phyloP scores from a whole-genome alignment of 1,284 basidiomycete genomes.

The Uromyces viciae-fabae region DNA sequence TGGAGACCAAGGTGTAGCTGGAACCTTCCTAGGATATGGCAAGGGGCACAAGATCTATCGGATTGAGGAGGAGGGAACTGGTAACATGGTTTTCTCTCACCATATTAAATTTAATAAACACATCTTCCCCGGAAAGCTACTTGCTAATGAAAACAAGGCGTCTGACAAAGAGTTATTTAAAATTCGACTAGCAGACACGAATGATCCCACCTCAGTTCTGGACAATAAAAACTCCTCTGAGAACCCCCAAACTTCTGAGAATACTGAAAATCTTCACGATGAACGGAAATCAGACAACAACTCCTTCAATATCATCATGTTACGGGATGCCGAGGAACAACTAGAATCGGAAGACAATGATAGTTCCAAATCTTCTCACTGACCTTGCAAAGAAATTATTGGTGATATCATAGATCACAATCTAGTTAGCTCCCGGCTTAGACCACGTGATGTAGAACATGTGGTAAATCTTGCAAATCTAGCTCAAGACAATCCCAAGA shows the following conservation, averaged over 20 bases:
- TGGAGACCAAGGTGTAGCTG: neutral
- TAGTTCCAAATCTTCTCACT: neutral
- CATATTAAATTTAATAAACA: neutral
- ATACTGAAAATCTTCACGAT: no score
- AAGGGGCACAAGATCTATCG: neutral
- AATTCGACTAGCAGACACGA: neutral
- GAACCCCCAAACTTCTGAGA: no score
- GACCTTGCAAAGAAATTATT: neutral
- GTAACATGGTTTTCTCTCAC: neutral
- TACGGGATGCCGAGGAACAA: no score
- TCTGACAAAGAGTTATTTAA: no score
- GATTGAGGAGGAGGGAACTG: neutral
- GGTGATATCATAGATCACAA: neutral
- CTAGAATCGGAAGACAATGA: no score
- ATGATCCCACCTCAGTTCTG: no score
- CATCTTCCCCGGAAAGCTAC: neutral
- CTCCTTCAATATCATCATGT: no score
- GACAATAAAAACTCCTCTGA: no score
- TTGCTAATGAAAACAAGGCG: no score
- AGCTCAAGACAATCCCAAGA: neutral
- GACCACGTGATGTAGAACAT: neutral
- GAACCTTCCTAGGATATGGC: neutral
- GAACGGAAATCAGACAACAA: no score
- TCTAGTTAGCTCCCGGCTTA: neutral
- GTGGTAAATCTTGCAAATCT: neutral